Evolutionary conservation across 371 early-diverging fungal species (phyloP), one percentile per base, ranked within the genome.

Genomic region (Smittium mucronatum): DNA sequence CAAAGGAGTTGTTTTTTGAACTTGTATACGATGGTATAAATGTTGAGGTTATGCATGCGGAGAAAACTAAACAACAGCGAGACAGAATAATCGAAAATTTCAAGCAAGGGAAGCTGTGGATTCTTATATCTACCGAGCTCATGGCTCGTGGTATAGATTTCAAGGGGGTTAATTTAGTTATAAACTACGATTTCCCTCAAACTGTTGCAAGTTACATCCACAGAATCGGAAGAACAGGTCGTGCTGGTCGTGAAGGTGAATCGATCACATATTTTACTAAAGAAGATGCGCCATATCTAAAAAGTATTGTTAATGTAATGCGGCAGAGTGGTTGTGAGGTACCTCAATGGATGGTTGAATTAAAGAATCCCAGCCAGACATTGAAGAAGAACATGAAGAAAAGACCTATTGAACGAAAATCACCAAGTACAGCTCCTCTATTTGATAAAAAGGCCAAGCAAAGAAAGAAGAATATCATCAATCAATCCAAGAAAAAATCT

Each of bases 181-280:
- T 95, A 80, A 96, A 96, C 75, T 96, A 94, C 71, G 99, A 99
- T 78, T 93, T 98, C 77, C 99, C 99, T 47, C 92, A 90, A 77
- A 87, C 89, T 16, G 87, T 91, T 0, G 91, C 90, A 70, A 88
- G 89, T 36, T 99, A 99, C 76, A 93, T 96, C 70, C 96, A 95
- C 80, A 78, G 95, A 68, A 92, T 95, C 72, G 93, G 90, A 74
- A 88, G 97, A 80, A 93, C 95, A 1, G 97, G 92, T 78, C 88
- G 94, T 82, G 94, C 93, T 26, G 93, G 93, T 15, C 85, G 89
- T 25, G 29, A 73, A 0, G 93, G 93, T 71, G 84, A 87, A 70
- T 91, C 93, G 30, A 76, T 92, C 64, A 93, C 93, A 0, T 94
- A 89, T 72, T 95, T 94, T 71, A 95, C 95, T 16, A 89, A 92